Evolutionary conservation across 495 filamentous ascomycete genomes (phyloP).

Genomic region (Articulospora tetracladia): DNA sequence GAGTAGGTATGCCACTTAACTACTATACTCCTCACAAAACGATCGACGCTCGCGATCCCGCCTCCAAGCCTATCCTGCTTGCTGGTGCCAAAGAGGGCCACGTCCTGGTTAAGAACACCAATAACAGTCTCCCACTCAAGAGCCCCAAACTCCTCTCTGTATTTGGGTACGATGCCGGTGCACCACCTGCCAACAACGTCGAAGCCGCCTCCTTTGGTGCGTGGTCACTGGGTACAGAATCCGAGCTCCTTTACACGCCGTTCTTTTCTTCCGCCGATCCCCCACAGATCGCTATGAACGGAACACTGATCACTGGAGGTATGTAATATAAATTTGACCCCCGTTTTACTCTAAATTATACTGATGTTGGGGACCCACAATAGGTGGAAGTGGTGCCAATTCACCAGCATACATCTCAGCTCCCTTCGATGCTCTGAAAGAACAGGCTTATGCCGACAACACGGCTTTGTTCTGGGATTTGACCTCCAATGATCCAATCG

Average conservation of each 20-base stretch:
- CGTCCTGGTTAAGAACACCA: conserved; percentile 60
- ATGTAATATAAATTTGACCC: too few species aligned
- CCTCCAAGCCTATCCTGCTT: conserved; percentile 36
- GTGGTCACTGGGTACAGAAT: conserved; percentile 9
- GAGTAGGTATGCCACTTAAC: conserved; percentile 43
- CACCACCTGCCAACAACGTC: conserved; percentile 8
- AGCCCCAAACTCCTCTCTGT: conserved; percentile 42
- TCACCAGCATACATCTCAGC: conserved; percentile 32
- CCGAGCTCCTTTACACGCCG: not conserved
- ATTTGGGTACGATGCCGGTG: conserved; percentile 44
- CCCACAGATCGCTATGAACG: conserved; percentile 66
- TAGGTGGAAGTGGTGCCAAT: conserved; percentile 19
- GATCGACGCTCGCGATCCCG: conserved; percentile 44
- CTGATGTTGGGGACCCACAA: not conserved
- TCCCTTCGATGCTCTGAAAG: conserved; percentile 57
- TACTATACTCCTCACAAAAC: conserved; percentile 48
- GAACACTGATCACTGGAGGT: conserved; percentile 76
- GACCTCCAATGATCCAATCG: conserved; percentile 32
- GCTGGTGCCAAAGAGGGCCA: conserved; percentile 49
- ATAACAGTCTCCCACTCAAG: conserved; percentile 51
- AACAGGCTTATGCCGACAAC: conserved; percentile 49
- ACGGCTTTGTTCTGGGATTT: conserved; percentile 47
- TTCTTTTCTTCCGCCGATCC: not conserved
- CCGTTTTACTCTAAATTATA: too few species aligned
- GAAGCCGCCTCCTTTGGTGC: not conserved